phyloP scores from a whole-genome alignment of 306 rosid genomes.

The Cicer bijugum region DNA sequence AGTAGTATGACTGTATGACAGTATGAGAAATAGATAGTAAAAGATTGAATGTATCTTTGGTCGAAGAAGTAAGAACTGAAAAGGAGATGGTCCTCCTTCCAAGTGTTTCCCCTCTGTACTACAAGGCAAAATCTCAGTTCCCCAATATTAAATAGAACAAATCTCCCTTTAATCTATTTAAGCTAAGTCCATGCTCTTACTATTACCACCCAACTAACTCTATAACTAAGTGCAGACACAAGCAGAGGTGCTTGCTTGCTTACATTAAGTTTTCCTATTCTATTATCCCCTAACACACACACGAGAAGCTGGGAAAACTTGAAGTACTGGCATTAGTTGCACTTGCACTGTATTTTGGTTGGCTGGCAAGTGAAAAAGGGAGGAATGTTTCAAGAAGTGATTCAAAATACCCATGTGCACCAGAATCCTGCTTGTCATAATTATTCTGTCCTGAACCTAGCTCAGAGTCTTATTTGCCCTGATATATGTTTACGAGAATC shows the following conservation, averaged over 20 bases:
- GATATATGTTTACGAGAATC: constrained; percentile 24
- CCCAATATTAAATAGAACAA: constrained; percentile 8
- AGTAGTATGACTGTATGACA: background rate
- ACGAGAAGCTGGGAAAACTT: constrained; percentile 8
- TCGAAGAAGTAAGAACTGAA: constrained; percentile 8
- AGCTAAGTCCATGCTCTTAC: background rate
- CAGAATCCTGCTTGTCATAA: constrained; percentile 12
- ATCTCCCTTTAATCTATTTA: constrained; percentile 9
- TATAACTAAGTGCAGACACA: background rate
- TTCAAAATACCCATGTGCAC: constrained; percentile 22
- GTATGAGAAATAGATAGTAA: background rate
- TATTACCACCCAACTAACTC: background rate
- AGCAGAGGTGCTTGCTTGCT: constrained; percentile 1
- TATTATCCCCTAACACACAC: background rate
- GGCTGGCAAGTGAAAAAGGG: constrained; percentile 11
- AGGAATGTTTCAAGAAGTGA: constrained; percentile 17
- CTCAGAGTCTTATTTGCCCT: constrained; percentile 19
- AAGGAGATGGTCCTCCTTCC: background rate
- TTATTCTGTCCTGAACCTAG: constrained; percentile 35
- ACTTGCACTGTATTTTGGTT: constrained; percentile 7
- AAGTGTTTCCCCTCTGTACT: constrained; percentile 6
- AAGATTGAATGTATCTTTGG: constrained; percentile 3
- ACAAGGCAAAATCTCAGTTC: constrained; percentile 18
- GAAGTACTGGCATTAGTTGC: constrained; percentile 33
- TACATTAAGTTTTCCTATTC: background rate